A percentile compares a stretch with the other conserved stretches of the same genome.
phyloP scores from a whole-genome alignment of 2,329 filamentous ascomycete genomes.

The Aspergillus melleus region DNA sequence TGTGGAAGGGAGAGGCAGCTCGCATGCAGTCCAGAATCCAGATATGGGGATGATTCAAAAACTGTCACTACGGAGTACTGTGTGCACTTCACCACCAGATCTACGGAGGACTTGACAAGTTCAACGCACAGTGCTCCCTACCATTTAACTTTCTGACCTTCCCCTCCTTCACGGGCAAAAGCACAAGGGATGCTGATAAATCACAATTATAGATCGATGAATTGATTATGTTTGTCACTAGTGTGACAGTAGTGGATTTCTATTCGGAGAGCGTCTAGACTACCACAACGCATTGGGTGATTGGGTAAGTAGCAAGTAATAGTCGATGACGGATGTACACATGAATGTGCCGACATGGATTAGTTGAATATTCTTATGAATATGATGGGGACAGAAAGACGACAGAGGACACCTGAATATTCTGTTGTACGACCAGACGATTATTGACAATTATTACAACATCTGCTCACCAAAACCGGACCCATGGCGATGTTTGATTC shows the following conservation, averaged over 20 bases:
- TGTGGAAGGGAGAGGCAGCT: slow-evolving; percentile 1
- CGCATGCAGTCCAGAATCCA: neutral
- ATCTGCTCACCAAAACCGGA: too few species aligned
- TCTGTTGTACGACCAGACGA: slow-evolving; percentile 1
- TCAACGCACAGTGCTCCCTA: neutral
- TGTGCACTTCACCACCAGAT: too few species aligned
- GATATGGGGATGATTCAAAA: neutral
- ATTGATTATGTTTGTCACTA: slow-evolving; percentile 27
- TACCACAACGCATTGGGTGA: slow-evolving; percentile 8
- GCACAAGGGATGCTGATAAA: slow-evolving; percentile 10
- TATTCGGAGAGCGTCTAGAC: slow-evolving; percentile 10
- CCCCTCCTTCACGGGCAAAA: neutral
- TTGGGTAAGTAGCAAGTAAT: neutral
- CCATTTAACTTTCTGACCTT: neutral
- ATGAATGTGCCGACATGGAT: too few species aligned
- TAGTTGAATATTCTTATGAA: too few species aligned
- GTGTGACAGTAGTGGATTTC: slow-evolving; percentile 25
- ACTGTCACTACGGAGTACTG: too few species aligned
- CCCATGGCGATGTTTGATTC: slow-evolving; percentile 24
- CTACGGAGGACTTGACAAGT: neutral
- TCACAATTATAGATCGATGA: slow-evolving; percentile 14
- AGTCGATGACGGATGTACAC: too few species aligned
- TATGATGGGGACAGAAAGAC: too few species aligned
- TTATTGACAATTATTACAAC: slow-evolving; percentile 21
- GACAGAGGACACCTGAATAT: too few species aligned